phyloP scores from a whole-genome alignment of 768 basidiomycete species.

The Clavaria fumosa region DNA sequence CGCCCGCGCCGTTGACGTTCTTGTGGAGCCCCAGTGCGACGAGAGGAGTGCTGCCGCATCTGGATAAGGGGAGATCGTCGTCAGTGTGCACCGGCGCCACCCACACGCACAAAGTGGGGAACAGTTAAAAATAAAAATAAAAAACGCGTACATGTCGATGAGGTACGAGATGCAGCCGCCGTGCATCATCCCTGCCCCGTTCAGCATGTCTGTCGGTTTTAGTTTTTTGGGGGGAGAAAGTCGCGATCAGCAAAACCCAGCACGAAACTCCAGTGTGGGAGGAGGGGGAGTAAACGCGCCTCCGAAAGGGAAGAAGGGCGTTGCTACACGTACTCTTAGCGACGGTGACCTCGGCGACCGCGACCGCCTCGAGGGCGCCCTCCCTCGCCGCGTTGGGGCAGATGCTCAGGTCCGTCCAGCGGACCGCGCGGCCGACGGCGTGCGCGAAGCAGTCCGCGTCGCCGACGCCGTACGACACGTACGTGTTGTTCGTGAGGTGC shows the following conservation, averaged over 20 bases:
- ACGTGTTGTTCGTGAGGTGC: constrained; percentile 51
- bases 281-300: background rate
- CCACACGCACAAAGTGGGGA: no score
- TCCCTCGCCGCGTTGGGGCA: constrained; percentile 30
- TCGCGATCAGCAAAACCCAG: background rate
- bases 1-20: constrained; percentile 54
- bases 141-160: no score
- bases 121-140: no score
- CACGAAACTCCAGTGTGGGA: background rate
- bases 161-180: constrained; percentile 64
- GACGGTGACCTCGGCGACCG: constrained; percentile 46
- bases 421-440: constrained; percentile 41
- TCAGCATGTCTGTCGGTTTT: constrained; percentile 48
- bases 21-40: constrained; percentile 48
- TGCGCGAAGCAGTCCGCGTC: constrained; percentile 46
- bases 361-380: constrained; percentile 42
- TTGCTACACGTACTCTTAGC: constrained; percentile 34
- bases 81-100: constrained; percentile 10
- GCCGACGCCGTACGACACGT: constrained; percentile 57
- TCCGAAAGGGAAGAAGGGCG: background rate
- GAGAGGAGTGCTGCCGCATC: constrained; percentile 53
- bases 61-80: constrained; percentile 11
- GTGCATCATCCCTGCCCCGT: constrained; percentile 62
- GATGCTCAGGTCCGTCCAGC: constrained; percentile 43
- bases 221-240: no score